Base-by-base conservation (phyloP, 108 stramenopile species). In the Pseudonitzschia pungens region DNA sequence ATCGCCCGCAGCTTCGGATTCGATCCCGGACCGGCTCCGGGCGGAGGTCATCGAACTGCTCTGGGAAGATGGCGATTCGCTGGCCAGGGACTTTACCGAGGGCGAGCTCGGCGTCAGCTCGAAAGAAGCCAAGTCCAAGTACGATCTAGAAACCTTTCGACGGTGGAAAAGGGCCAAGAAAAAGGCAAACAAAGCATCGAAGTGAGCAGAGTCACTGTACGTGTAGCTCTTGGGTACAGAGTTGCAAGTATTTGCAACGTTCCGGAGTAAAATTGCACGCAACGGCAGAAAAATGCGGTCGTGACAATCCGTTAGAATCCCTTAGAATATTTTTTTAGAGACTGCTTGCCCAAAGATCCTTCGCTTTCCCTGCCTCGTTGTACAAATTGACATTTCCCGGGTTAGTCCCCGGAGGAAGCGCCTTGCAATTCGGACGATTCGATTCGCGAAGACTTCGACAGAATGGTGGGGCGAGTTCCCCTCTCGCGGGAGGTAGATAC, bases 91-190 rank as follows among this genome's bases (percentile, higher is more conserved):
- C 2, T 91, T 91, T 64, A 75, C 82, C n/a, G 78, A 83, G 2
- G 83, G 82, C 8, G 87, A 88, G 45, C 60, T 91, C 36, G 36
- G 54, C 41, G 67, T 89, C 60, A 73, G 64, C 53, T 82, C 83
- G 78, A 83, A 77, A 64, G 87, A 86, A 54, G 90, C 90, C 21
- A 87, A 89, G 60, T 22, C 70, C 14, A 81, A 77, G 53, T 91
- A 75, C 63, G 82, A 87, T 40, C 54, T 81, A 32, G 90, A 82
- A 4, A 83, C 82, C 10, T 84, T 91, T 22, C 82, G 87, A 24
- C 69, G 75, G 62, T 91, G 90, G 90, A 87, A 87, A 62, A 70
- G 84, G 43, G 81, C 81, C 0, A 68, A 60, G 40, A 82, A 82
- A 42, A 85, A 85, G 54, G 54, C 54, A 12, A 82, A 82, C 32